Evolutionary conservation across 441 rosid genomes (phyloP), one percentile per base, ranked within the genome.

Genomic region (Jatropha multifida): DNA sequence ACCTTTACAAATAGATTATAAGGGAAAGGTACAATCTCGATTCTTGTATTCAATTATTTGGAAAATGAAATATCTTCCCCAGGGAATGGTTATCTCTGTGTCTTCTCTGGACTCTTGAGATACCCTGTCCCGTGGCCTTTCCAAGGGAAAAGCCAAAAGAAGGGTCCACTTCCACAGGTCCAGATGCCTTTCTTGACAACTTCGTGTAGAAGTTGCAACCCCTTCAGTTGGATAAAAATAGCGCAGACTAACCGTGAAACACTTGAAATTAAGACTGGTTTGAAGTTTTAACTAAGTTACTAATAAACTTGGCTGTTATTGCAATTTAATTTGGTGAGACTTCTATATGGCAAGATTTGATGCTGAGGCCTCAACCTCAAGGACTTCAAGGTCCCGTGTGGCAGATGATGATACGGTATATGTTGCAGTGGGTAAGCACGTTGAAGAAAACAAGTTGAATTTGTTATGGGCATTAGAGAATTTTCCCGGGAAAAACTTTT

Each of bases 351-450:
- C 68, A 67, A 26, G 27, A 51, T 18, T 55, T 7, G 26, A 62
- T 46, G 69, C 69, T 63, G 69, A 44, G 32, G 3, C 70, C 13
- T 74, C 75, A 4, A 46, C 76, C 3, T 52, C 68, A 13, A 48
- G 75, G 56, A 78, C 56, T 68, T 73, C 87, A 51, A 59, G 79
- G 90, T 80, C 85, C 27, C 80, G 68, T 67, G 81, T 54, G 51
- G 74, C 72, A 69, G 87, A 71, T 20, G 80, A 77, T 68, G 88
- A 85, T 51, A 83, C 85, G 18, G 74, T 87, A 14, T 88, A 83
- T 69, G 91, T 91, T 74, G 94, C 94, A 0, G 91, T 90, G 7
- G 90, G 92, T 69, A 88, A 80, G 46, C 88, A 86, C 62, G 76
- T 85, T 60, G 85, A 89, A 75, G 87, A 88, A 68, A 90, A 86